phyloP scores from a whole-genome alignment of 106 monocot genomes.

The Apostasia ramifera region DNA sequence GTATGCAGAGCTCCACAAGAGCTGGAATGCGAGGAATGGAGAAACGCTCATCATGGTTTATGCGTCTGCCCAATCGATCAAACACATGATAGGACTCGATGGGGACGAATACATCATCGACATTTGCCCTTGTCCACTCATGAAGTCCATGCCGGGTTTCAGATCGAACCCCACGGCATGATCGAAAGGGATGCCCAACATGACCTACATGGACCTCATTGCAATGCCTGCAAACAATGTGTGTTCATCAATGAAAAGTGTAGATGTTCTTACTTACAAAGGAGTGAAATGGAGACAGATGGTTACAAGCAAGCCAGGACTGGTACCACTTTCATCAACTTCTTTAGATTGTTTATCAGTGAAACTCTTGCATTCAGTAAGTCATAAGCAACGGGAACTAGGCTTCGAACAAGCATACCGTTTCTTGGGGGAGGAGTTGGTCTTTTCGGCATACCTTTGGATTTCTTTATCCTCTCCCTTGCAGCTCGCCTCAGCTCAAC shows the following conservation, averaged over 20 bases:
- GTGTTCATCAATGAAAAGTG: slow-evolving; percentile 1
- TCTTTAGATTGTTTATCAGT: slow-evolving; percentile 87
- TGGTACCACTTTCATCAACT: slow-evolving; percentile 70
- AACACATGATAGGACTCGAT: slow-evolving; percentile 70
- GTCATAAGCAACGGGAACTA: slow-evolving; percentile 87
- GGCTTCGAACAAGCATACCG: slow-evolving; percentile 73
- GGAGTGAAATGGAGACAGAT: not conserved
- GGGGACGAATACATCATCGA: slow-evolving; percentile 65
- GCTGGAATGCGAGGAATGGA: slow-evolving; percentile 67
- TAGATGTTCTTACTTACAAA: not conserved
- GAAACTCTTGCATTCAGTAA: slow-evolving; percentile 68
- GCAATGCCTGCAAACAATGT: slow-evolving; percentile 52
- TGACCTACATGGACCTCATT: slow-evolving; percentile 85
- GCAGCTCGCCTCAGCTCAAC: slow-evolving; percentile 84
- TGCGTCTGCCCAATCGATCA: slow-evolving; percentile 80
- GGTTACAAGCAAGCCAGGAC: slow-evolving; percentile 92
- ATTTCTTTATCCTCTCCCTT: slow-evolving; percentile 74
- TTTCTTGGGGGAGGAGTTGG: slow-evolving; percentile 76
- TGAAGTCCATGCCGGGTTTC: slow-evolving; percentile 60
- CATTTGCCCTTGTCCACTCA: slow-evolving; percentile 58
- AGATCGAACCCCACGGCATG: slow-evolving; percentile 62
- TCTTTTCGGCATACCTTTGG: slow-evolving; percentile 52
- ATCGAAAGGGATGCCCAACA: slow-evolving; percentile 69
- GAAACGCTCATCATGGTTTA: slow-evolving; percentile 79
- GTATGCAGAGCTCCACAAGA: slow-evolving; percentile 83